phyloP scores from a whole-genome alignment of 2,329 filamentous ascomycete genomes.

The Fusarium devonianum region DNA sequence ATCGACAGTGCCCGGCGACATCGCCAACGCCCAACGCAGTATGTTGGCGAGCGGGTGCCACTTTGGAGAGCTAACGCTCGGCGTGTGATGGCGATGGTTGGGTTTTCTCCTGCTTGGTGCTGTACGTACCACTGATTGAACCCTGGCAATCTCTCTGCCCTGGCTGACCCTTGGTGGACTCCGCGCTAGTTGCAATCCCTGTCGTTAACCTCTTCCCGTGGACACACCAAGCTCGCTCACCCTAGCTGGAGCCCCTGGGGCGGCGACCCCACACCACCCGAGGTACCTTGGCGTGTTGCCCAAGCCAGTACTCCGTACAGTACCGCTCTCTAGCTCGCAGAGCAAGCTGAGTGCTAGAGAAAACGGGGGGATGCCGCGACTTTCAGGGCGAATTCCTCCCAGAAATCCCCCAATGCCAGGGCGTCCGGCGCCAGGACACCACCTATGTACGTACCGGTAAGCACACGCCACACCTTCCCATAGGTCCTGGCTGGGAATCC shows the following conservation, averaged over 20 bases:
- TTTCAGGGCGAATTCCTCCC: conserved; percentile 30
- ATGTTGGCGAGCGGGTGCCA: conserved; percentile 4
- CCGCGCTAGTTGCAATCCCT: conserved; percentile 8
- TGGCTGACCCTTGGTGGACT: conserved; percentile 16
- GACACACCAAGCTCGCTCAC: conserved; percentile 1
- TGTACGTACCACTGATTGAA: neutral
- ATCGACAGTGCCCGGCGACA: conserved; percentile 28
- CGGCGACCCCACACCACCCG: conserved; percentile 28
- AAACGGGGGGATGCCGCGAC: conserved; percentile 32
- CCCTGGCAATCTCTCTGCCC: conserved; percentile 1
- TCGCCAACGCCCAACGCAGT: neutral
- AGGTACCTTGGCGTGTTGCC: no score
- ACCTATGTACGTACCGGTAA: no score
- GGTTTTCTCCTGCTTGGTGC: conserved; percentile 11
- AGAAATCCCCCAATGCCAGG: conserved; percentile 16
- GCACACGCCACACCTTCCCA: conserved; percentile 1
- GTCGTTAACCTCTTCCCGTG: conserved; percentile 14
- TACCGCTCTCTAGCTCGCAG: no score
- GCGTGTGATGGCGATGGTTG: conserved; percentile 10
- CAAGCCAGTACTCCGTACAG: no score
- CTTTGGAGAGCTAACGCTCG: conserved; percentile 16
- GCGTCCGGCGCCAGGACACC: no score
- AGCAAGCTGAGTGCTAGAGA: no score
- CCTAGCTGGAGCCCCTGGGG: conserved; percentile 24
- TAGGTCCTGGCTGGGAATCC: neutral